Evolutionary conservation across 2,329 filamentous ascomycete species (phyloP), one percentile per base, ranked within the genome.

Genomic region (Beauveria sp.): DNA sequence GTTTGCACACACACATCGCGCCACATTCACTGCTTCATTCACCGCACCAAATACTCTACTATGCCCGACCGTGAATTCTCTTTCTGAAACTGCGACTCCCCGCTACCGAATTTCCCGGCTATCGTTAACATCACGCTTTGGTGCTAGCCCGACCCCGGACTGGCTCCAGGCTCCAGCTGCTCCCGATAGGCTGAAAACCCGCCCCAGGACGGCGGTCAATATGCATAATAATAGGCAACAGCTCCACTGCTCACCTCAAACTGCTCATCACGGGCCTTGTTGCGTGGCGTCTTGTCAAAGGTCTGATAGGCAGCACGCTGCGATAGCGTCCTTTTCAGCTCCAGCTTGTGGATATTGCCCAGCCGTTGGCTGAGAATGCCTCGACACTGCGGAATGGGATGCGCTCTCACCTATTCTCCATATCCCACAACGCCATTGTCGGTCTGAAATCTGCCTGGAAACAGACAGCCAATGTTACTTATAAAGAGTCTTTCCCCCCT

Each of bases 21-120:
- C 43, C 10, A 46, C 12, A 18, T 38, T 8, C 28, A 57, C n/a
- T 3, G 24, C n/a, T 22, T 46, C n/a, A 12, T 24, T n/a, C 3
- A 14, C n/a, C 6, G 12, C 51, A 3, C 16, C 12, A 20, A 53
- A 18, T 53, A 2, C 14, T 10, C 12, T 48, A 8, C n/a, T 38
- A 46, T 48, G 5, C 42, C 43, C 28, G 18, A 14, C 43, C 43
- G 54, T 57, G 54, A 48, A 57, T 76, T 76, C 63, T 72, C 72
- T 64, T 70, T 46, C 14, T 31, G 9, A 42, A 42, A 7, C 46
- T 40, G 8, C 55, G n/a, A 16, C 46, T 28, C 34, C 12, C 22
- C 24, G 14, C 57, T 43, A 52, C 57, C 57, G 52, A 31, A 24
- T 22, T 42, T 16, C 5, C 14, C 3, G 8, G 1, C 20, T 16